Conservation (phyloP, 257 asterid genomes). For the Anisodus acutangulus region DNA sequence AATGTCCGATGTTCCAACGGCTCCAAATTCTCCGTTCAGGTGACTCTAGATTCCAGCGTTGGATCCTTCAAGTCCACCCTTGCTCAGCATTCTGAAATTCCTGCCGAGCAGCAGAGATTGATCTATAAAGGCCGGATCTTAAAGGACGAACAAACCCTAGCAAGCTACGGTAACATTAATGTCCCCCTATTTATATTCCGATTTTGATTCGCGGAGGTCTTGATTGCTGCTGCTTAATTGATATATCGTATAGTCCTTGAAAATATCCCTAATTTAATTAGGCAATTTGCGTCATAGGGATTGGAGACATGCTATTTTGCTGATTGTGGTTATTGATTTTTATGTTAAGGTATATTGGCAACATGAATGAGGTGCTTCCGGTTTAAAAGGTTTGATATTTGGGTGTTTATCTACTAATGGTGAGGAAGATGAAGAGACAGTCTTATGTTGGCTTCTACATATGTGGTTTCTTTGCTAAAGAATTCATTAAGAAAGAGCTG, state of each 20-base stretch:
- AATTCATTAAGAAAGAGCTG: background rate
- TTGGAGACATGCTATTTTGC: background rate
- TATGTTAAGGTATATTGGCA: background rate
- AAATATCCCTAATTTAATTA: background rate
- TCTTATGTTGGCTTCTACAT: background rate
- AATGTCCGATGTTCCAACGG: conserved; percentile 60
- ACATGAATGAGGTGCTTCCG: background rate
- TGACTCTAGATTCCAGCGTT: conserved; percentile 50
- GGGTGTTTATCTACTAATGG: background rate
- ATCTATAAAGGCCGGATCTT: conserved; percentile 70
- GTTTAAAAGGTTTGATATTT: background rate
- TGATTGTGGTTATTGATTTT: background rate
- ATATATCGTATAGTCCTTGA: background rate
- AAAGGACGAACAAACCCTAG: conserved; percentile 67
- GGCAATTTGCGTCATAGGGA: background rate
- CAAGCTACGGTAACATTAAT: conserved; percentile 51
- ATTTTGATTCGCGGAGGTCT: background rate
- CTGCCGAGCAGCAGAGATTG: conserved; percentile 58
- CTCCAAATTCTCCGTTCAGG: conserved; percentile 50
- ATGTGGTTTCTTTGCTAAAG: background rate
- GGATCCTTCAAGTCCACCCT: conserved; percentile 53
- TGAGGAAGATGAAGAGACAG: background rate
- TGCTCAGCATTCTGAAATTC: conserved; percentile 52
- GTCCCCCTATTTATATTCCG: background rate
- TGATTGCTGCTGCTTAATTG: background rate